Evolutionary conservation across 2,329 filamentous ascomycete species (phyloP), one percentile per base, ranked within the genome.

Genomic region (Paracoccidioides lutzii): DNA sequence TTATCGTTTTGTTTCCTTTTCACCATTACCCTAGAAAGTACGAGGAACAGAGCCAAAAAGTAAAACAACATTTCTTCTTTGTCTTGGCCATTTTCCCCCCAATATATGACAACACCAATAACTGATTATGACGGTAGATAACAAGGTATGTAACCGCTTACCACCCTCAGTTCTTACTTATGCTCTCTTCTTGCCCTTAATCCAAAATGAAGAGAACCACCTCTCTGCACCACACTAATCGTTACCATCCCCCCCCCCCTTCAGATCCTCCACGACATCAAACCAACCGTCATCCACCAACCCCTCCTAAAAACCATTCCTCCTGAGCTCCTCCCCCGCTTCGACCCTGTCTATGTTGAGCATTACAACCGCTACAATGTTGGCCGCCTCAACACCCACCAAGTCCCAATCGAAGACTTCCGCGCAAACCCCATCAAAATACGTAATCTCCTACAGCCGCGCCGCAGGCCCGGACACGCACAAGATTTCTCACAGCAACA

Each of bases 301-400:
- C 71, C 71, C n/a, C 65, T 70, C 14, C 65, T 73, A 52, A 74
- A 75, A 55, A 70, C 66, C 61, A 75, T 75, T 7, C 71, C 72
- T 4, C 56, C 60, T 2, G 60, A 71, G 46, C 64, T 75, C 35
- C 56, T 69, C 4, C 59, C 66, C 15, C 65, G 68, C 4, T 73
- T 72, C 57, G 73, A 75, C 44, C 69, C 71, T 2, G 61, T 66
- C 41, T 75, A 72, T 52, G 64, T 73, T 32, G 66, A 71, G 51
- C 65, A 73, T 62, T 72, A 73, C 61, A 70, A 73, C 56, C 70
- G 69, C 55, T 70, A 73, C 63, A 73, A 70, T 54, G 69, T 64
- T 1, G 72, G 71, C 10, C 69, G 71, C 37, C 63, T 73, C 4
- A 66, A 72, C 52, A 73, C 70, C 1, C 72, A 75, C 46, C 71